Conservation (phyloP, 768 basidiomycete genomes). For the Naganishia randhawae region DNA sequence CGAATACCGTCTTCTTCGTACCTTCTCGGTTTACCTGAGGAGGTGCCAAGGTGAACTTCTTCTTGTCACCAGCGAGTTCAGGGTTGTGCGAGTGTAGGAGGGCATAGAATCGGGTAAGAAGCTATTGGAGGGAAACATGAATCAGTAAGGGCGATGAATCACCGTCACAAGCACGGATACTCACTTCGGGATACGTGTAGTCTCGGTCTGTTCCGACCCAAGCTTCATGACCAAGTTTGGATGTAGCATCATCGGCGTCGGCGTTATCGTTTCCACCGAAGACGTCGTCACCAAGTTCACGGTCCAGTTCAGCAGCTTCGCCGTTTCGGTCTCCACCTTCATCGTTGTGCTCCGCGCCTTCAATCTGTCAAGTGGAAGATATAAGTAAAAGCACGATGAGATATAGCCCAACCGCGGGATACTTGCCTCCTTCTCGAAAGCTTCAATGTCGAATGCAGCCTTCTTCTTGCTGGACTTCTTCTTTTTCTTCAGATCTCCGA, state of each 20-base stretch:
- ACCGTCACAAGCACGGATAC: constrained; percentile 32
- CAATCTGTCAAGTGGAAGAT: constrained; percentile 31
- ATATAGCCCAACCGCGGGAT: constrained; percentile 58
- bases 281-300: constrained; percentile 82
- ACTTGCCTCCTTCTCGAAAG: constrained; percentile 84
- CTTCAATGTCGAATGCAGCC: constrained; percentile 80
- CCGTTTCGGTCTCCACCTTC: constrained; percentile 60
- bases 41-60: constrained; percentile 88
- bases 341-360: constrained; percentile 58
- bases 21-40: constrained; percentile 90
- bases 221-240: constrained; percentile 58
- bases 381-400: background rate
- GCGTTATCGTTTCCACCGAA: constrained; percentile 59
- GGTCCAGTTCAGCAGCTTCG: constrained; percentile 46
- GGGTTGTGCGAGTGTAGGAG: constrained; percentile 92
- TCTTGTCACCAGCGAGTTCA: constrained; percentile 79
- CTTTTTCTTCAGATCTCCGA: constrained; percentile 53
- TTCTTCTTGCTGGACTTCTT: constrained; percentile 65
- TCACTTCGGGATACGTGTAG: constrained; percentile 89
- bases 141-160: background rate
- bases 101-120: constrained; percentile 85
- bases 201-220: constrained; percentile 93
- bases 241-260: constrained; percentile 63
- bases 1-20: constrained; percentile 97
- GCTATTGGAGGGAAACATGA: constrained; percentile 55